These are phyloP conservation scores for Teratosphaeria pseudoeucalypti DNA, from an alignment of 2,329 filamentous ascomycete genomes.

Conservation along the genomic window DNA sequence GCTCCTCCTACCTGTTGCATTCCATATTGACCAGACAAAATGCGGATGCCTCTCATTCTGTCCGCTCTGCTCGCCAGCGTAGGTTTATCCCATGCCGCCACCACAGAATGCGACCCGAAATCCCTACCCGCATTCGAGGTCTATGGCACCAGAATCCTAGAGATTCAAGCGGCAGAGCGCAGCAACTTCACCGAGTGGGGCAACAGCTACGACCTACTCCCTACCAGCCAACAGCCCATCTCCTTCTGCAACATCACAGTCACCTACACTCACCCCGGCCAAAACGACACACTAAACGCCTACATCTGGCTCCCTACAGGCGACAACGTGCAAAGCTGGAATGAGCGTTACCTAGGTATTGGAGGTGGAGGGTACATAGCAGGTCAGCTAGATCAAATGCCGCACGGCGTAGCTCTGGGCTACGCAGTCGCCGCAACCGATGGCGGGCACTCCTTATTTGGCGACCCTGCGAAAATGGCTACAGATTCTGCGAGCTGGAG, in stretches of 20 bases:
- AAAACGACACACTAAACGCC: conserved; percentile 25
- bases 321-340: conserved; percentile 15
- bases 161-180: conserved; percentile 1
- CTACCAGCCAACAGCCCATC: background rate
- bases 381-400: conserved; percentile 30
- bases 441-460: conserved; percentile 11
- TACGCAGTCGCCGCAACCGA: conserved; percentile 21
- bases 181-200: conserved; percentile 1
- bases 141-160: conserved; percentile 1
- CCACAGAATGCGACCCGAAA: conserved; percentile 3
- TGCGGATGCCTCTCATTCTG: background rate
- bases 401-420: conserved; percentile 14
- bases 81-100: background rate
- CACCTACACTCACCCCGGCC: conserved; percentile 29
- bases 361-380: conserved; percentile 17
- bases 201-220: background rate
- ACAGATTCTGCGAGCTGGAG: conserved; percentile 8
- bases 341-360: conserved; percentile 23
- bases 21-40: background rate
- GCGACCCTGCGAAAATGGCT: background rate
- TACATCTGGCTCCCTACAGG: conserved; percentile 24
- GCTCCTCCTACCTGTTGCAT: background rate
- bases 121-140: conserved; percentile 4
- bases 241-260: conserved; percentile 27
- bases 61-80: background rate